phyloP scores from a whole-genome alignment of 352 stramenopile species.

The Pythium dissotocum region DNA sequence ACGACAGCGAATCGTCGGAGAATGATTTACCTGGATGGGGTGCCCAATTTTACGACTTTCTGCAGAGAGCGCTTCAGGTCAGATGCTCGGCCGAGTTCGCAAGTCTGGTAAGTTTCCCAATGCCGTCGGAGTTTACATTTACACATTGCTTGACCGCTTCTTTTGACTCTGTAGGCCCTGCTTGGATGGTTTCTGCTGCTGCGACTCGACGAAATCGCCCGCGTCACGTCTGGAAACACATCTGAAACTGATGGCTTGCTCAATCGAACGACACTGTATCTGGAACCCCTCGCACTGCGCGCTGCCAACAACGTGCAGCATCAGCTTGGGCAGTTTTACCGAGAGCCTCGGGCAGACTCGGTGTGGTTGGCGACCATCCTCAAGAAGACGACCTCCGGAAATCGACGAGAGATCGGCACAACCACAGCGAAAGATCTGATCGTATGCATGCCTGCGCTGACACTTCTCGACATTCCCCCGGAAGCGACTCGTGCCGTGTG shows the following conservation, averaged over 20 bases:
- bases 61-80: neutral
- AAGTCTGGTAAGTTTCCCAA: neutral
- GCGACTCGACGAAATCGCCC: neutral
- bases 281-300: neutral
- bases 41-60: neutral
- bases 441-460: neutral
- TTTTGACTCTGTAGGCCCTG: neutral
- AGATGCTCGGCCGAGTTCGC: neutral
- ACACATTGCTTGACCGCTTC: neutral
- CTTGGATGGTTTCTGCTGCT: neutral
- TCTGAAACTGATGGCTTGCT: neutral
- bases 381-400: neutral
- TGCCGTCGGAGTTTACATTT: neutral
- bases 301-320: neutral
- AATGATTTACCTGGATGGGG: neutral
- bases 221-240: too few species aligned
- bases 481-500: neutral
- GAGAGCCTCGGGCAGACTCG: neutral
- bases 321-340: neutral
- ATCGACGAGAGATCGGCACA: neutral
- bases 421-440: neutral
- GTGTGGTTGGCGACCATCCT: neutral
- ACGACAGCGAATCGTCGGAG: neutral
- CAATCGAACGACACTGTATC: neutral
- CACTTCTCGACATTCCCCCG: neutral